Conservation (phyloP, 805 yeast species). For the Pichia nanzhaoensis region DNA sequence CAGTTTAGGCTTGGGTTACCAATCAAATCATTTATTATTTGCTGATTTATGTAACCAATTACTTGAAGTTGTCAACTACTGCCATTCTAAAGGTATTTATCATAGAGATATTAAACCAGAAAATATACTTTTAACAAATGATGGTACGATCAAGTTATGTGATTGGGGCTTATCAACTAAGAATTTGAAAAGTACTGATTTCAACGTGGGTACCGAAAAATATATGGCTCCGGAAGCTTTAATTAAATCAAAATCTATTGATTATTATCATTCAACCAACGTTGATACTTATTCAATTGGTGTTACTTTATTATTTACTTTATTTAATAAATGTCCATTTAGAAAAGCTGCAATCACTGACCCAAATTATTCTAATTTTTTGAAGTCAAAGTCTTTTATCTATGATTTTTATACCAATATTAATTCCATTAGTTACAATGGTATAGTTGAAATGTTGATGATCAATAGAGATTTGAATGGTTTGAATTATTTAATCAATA, state of each 20-base stretch:
- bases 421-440: conserved; percentile 35
- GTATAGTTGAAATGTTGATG: conserved; percentile 36
- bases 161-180: conserved; percentile 68
- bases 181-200: conserved; percentile 26
- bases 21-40: conserved; percentile 21
- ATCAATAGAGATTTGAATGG: conserved; percentile 36
- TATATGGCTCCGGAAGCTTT: conserved; percentile 52
- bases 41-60: conserved; percentile 41
- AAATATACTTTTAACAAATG: conserved; percentile 47
- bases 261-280: conserved; percentile 35
- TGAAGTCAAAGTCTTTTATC: conserved; percentile 34
- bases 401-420: conserved; percentile 45
- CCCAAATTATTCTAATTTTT: conserved; percentile 38
- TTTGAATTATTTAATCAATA: conserved; percentile 22
- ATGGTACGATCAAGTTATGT: conserved; percentile 53
- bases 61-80: conserved; percentile 42
- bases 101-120: conserved; percentile 76
- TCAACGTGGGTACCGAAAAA: conserved; percentile 50
- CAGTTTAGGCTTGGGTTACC: conserved; percentile 21
- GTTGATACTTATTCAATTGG: conserved; percentile 56
- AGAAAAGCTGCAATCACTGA: conserved; percentile 35
- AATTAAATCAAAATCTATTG: conserved; percentile 7
- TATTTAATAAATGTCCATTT: conserved; percentile 50
- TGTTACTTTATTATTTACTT: conserved; percentile 40
- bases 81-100: conserved; percentile 54